phyloP scores from a whole-genome alignment of 108 stramenopile genomes.

The Fistulifera pelliculosa region DNA sequence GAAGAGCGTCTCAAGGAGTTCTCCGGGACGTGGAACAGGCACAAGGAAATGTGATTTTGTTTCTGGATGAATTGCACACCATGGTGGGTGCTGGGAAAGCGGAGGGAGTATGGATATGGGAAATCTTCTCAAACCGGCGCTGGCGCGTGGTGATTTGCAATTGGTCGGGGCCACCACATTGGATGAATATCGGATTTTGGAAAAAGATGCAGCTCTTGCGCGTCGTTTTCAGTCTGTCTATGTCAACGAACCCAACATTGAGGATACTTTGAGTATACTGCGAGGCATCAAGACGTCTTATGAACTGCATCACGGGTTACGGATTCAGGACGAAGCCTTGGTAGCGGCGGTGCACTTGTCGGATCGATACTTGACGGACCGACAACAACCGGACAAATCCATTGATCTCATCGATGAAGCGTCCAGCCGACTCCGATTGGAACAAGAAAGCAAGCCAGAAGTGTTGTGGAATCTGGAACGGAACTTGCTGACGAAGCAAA shows the following conservation, averaged over 20 bases:
- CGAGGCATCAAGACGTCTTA: slow-evolving; percentile 88
- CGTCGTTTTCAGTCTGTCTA: slow-evolving; percentile 93
- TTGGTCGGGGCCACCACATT: slow-evolving; percentile 93
- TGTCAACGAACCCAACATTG: slow-evolving; percentile 82
- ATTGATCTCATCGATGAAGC: slow-evolving; percentile 98
- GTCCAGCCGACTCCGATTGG: slow-evolving; percentile 51
- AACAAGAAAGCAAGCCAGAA: slow-evolving; percentile 77
- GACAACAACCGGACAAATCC: slow-evolving; percentile 88
- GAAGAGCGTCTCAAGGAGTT: slow-evolving; percentile 90
- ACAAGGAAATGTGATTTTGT: slow-evolving; percentile 80
- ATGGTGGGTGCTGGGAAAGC: slow-evolving; percentile 83
- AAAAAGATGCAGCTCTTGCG: slow-evolving; percentile 93
- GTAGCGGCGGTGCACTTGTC: slow-evolving; percentile 87
- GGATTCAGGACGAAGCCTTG: slow-evolving; percentile 90
- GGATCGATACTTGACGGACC: slow-evolving; percentile 89
- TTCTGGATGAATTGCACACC: slow-evolving; percentile 95
- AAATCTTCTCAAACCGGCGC: slow-evolving; percentile 91
- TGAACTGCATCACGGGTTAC: slow-evolving; percentile 87
- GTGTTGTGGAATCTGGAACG: slow-evolving; percentile 68
- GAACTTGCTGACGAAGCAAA: slow-evolving; percentile 69
- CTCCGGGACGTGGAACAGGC: slow-evolving; percentile 79
- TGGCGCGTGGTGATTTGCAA: slow-evolving; percentile 93
- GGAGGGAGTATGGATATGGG: slow-evolving; percentile 46
- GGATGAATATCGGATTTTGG: slow-evolving; percentile 90
- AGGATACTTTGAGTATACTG: slow-evolving; percentile 91